Evolutionary conservation across 2,329 filamentous ascomycete species (phyloP).

Genomic region (Microsporum audouinii): DNA sequence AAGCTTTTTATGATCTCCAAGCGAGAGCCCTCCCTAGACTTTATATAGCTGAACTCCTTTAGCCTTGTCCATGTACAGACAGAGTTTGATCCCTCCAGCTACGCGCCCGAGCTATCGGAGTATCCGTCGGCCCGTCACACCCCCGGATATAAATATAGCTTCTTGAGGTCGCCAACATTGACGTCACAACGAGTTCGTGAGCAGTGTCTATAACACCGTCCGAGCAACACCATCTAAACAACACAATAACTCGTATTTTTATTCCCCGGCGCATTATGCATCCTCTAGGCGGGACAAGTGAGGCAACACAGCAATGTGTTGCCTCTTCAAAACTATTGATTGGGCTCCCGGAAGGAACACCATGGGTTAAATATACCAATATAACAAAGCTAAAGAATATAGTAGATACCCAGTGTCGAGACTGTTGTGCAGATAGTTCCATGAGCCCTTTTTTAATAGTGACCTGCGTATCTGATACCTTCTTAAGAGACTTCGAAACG

Average conservation of each 20-base stretch:
- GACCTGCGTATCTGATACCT: background rate
- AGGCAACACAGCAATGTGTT: background rate
- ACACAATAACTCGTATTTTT: background rate
- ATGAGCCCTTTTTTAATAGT: background rate
- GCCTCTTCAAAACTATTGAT: background rate
- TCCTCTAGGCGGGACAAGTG: background rate
- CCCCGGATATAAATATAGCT: too few relatives aligned
- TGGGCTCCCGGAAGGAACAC: background rate
- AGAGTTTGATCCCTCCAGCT: too few relatives aligned
- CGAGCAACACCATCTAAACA: background rate
- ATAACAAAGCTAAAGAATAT: background rate
- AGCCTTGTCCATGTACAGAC: too few relatives aligned
- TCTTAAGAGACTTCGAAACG: background rate
- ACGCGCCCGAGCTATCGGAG: too few relatives aligned
- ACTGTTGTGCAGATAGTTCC: background rate
- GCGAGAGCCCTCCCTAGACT: slow-evolving; percentile 13
- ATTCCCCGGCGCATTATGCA: background rate
- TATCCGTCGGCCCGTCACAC: too few relatives aligned
- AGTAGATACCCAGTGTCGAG: background rate
- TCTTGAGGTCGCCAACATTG: background rate
- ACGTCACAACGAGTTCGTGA: background rate
- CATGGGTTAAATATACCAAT: background rate
- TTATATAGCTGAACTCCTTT: slow-evolving; percentile 20
- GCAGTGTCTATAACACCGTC: background rate
- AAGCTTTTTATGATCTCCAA: slow-evolving; percentile 18